Evolutionary conservation across 805 yeast genomes (phyloP).

Genomic region (Nakazawaea peltata): DNA sequence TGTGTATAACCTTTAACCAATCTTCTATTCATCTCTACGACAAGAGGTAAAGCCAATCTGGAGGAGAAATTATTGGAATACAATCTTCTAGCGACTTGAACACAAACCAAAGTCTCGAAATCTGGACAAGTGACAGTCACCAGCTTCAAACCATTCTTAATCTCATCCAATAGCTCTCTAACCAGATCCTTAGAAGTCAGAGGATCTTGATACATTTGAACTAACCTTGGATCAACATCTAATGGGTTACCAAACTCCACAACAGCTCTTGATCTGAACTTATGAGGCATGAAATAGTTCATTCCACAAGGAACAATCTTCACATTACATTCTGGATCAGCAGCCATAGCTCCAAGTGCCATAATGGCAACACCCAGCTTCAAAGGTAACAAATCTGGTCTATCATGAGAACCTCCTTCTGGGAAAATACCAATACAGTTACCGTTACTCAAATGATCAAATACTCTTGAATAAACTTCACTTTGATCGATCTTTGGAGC

Average conservation of each 20-base stretch:
- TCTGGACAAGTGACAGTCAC: constrained; percentile 88
- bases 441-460: constrained; percentile 72
- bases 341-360: constrained; percentile 92
- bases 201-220: constrained; percentile 49
- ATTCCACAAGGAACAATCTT: constrained; percentile 94
- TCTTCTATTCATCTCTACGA: constrained; percentile 87
- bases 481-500: constrained; percentile 87
- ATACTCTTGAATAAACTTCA: constrained; percentile 74
- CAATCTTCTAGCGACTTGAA: constrained; percentile 86
- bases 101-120: constrained; percentile 80
- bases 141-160: constrained; percentile 67
- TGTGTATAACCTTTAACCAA: constrained; percentile 75
- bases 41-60: constrained; percentile 68
- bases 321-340: constrained; percentile 67
- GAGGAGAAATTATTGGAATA: constrained; percentile 71
- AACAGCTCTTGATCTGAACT: constrained; percentile 91
- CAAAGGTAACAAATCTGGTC: constrained; percentile 83
- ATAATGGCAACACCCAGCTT: constrained; percentile 97
- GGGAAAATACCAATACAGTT: constrained; percentile 91
- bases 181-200: constrained; percentile 69
- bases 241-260: constrained; percentile 91
- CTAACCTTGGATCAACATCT: constrained; percentile 52
- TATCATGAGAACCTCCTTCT: constrained; percentile 97
- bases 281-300: constrained; percentile 95
- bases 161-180: constrained; percentile 56